These are phyloP conservation scores for Neospermospora avenae DNA, from an alignment of 2,329 filamentous ascomycete species.

Conservation along the genomic window DNA sequence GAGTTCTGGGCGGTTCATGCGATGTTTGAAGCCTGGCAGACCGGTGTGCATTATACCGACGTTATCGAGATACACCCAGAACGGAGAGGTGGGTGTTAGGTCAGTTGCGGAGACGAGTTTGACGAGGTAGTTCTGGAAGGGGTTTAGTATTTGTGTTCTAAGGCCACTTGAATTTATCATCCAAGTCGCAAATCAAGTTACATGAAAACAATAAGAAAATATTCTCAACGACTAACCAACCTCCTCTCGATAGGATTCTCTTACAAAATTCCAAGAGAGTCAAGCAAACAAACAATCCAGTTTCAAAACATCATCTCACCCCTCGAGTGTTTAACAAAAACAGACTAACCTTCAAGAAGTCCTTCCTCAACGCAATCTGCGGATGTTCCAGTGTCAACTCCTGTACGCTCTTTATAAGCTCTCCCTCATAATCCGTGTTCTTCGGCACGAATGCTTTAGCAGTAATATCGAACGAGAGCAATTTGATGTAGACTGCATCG, in stretches of 20 bases:
- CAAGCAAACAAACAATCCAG: not conserved
- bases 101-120: slow-evolving; percentile 70
- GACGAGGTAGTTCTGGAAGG: slow-evolving; percentile 66
- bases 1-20: slow-evolving; percentile 43
- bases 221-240: no score
- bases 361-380: slow-evolving; percentile 73
- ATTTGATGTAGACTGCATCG: slow-evolving; percentile 80
- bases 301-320: no score
- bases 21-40: slow-evolving; percentile 61
- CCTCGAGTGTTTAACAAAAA: not conserved
- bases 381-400: slow-evolving; percentile 58
- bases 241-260: no score
- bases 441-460: slow-evolving; percentile 68
- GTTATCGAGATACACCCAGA: slow-evolving; percentile 82
- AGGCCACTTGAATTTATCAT: no score
- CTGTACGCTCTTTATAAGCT: slow-evolving; percentile 58
- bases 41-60: slow-evolving; percentile 85
- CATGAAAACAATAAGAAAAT: no score
- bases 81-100: slow-evolving; percentile 60
- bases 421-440: slow-evolving; percentile 62
- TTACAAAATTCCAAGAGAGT: not conserved
- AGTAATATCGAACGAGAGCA: slow-evolving; percentile 78
- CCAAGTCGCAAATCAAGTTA: no score
- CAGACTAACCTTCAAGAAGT: slow-evolving; percentile 51
- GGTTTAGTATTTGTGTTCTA: not conserved